These are phyloP conservation scores for Hypoxylon cercidicola DNA, from an alignment of 495 filamentous ascomycete species.

Conservation along the genomic window DNA sequence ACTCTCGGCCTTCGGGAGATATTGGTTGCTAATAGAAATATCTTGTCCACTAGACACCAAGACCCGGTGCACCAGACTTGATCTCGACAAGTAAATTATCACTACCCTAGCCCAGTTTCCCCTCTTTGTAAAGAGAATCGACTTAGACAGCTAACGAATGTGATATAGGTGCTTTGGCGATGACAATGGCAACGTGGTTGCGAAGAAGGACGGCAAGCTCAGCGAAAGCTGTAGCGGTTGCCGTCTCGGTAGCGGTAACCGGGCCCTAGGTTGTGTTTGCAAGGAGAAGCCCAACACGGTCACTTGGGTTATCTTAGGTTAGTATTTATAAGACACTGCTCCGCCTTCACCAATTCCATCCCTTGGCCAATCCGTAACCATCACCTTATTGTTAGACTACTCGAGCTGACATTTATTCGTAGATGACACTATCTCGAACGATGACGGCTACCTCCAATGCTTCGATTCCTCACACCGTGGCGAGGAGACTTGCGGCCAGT, in stretches of 20 bases:
- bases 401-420: background rate
- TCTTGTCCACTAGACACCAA: background rate
- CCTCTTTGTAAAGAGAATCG: background rate
- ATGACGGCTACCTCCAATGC: background rate
- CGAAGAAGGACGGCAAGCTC: background rate
- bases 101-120: background rate
- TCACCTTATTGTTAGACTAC: background rate
- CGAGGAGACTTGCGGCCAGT: background rate
- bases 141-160: background rate
- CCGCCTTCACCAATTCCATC: too few species aligned
- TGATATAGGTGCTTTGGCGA: conserved; percentile 4
- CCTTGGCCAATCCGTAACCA: too few species aligned
- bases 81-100: background rate
- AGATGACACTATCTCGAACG: background rate
- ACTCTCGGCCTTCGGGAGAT: too few species aligned
- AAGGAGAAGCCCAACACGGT: background rate
- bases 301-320: background rate
- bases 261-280: background rate
- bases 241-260: conserved; percentile 1
- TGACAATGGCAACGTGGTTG: background rate
- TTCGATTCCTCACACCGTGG: background rate
- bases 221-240: background rate
- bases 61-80: background rate
- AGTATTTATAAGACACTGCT: background rate
- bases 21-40: too few species aligned